Conservation (phyloP, 371 early-diverging fungal genomes). For the Actinomortierella wolfii region DNA sequence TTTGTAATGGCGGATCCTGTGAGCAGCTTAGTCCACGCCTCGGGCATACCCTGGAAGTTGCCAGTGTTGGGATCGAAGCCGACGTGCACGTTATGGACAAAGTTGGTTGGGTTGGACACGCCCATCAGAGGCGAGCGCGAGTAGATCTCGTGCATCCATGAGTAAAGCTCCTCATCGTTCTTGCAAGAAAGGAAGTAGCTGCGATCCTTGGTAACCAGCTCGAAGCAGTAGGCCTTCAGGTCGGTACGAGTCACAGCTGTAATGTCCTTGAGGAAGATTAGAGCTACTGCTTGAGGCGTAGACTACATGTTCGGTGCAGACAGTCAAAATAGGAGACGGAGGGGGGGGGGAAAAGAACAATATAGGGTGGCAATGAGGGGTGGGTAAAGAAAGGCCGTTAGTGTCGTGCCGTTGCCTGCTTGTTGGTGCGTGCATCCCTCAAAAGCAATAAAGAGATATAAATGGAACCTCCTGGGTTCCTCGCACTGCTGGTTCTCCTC, state of each 20-base stretch:
- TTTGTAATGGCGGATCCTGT: slow-evolving; percentile 91
- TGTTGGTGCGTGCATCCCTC: slow-evolving; percentile 1
- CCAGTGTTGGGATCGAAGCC: slow-evolving; percentile 95
- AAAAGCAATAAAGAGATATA: neutral
- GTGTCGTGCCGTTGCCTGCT: too few relatives aligned
- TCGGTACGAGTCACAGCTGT: slow-evolving; percentile 82
- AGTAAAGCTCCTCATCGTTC: slow-evolving; percentile 94
- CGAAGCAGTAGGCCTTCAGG: slow-evolving; percentile 87
- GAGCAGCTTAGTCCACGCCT: slow-evolving; percentile 90
- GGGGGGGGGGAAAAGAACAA: neutral
- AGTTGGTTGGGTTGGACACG: slow-evolving; percentile 93
- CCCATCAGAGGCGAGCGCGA: slow-evolving; percentile 85
- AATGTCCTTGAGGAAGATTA: slow-evolving; percentile 90
- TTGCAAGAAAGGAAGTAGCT: slow-evolving; percentile 85
- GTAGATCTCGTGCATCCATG: slow-evolving; percentile 96
- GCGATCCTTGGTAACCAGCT: slow-evolving; percentile 85
- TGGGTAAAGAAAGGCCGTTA: too few relatives aligned
- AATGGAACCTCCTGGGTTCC: too few relatives aligned
- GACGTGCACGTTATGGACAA: slow-evolving; percentile 95
- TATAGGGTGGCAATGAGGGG: neutral
- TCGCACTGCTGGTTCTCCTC: too few relatives aligned
- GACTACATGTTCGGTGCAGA: too few relatives aligned
- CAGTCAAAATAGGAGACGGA: slow-evolving; percentile 5
- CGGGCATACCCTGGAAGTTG: slow-evolving; percentile 91
- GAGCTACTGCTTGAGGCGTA: slow-evolving; percentile 69